phyloP scores from a whole-genome alignment of 2,329 filamentous ascomycete genomes.

The Sporothrix mexicana region DNA sequence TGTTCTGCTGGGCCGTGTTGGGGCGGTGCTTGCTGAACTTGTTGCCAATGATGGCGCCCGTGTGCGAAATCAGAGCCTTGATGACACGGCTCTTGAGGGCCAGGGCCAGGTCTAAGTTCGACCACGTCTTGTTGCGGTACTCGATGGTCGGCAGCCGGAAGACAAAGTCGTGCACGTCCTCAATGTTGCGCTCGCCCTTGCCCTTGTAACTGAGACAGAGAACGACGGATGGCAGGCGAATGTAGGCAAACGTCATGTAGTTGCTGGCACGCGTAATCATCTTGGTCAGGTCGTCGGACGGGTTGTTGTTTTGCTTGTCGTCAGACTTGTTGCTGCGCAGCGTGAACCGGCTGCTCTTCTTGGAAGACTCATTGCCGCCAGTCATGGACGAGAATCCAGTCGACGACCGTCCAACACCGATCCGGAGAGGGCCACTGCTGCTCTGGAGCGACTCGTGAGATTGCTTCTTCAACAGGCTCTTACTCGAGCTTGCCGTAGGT shows the following conservation, averaged over 20 bases:
- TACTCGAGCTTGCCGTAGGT: conserved; percentile 41
- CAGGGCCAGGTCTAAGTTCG: conserved; percentile 90
- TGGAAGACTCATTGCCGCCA: conserved; percentile 44
- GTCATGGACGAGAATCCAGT: conserved; percentile 51
- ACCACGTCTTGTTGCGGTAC: conserved; percentile 99
- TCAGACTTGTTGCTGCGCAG: conserved; percentile 55
- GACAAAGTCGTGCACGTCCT: conserved; percentile 97
- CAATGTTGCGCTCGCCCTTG: conserved; percentile 90
- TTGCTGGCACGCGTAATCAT: conserved; percentile 96
- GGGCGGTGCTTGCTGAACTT: conserved; percentile 92
- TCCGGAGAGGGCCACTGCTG: conserved; percentile 49
- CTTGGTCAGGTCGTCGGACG: conserved; percentile 86
- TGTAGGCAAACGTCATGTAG: conserved; percentile 96
- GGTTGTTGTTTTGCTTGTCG: conserved; percentile 49
- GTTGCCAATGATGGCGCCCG: conserved; percentile 95
- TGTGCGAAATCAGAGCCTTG: conserved; percentile 91
- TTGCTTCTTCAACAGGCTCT: conserved; percentile 54
- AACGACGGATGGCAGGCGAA: conserved; percentile 93
- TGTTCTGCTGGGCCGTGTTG: conserved; percentile 76
- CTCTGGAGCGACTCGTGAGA: conserved; percentile 63
- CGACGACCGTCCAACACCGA: conserved; percentile 54
- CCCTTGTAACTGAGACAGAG: conserved; percentile 97
- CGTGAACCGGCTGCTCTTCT: conserved; percentile 62
- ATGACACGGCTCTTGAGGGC: conserved; percentile 94
- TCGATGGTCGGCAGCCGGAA: conserved; percentile 94